phyloP scores from a whole-genome alignment of 768 basidiomycete species.

The Cyclocybe cylindracea region DNA sequence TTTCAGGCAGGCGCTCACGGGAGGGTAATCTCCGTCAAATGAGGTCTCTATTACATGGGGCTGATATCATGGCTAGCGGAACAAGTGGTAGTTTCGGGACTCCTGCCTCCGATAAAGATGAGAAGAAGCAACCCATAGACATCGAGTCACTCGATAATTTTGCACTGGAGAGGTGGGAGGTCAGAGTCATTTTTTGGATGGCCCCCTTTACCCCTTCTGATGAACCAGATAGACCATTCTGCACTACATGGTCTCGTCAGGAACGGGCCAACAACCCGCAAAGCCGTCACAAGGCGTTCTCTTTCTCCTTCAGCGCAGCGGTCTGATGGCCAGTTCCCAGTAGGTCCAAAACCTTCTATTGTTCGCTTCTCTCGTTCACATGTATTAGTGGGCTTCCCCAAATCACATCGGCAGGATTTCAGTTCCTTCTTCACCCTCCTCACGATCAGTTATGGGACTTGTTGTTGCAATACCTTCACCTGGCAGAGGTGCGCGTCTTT shows the following conservation, averaged over 20 bases:
- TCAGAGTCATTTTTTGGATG: slow-evolving; percentile 27
- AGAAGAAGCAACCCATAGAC: slow-evolving; percentile 53
- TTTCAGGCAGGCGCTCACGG: slow-evolving; percentile 82
- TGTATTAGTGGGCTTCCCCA: slow-evolving; percentile 55
- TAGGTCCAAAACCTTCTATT: slow-evolving; percentile 33
- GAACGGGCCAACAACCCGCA: slow-evolving; percentile 70
- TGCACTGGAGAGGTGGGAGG: slow-evolving; percentile 92
- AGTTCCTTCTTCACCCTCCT: slow-evolving; percentile 92
- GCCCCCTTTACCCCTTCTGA: slow-evolving; percentile 1
- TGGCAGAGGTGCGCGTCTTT: slow-evolving; percentile 66
- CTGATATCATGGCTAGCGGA: slow-evolving; percentile 46
- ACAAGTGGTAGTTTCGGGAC: slow-evolving; percentile 83
- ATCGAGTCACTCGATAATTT: slow-evolving; percentile 74
- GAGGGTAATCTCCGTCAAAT: slow-evolving; percentile 57
- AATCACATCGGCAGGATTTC: slow-evolving; percentile 95
- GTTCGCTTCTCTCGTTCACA: slow-evolving; percentile 12
- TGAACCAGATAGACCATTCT: slow-evolving; percentile 73
- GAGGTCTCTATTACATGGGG: not conserved
- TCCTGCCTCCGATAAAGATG: slow-evolving; percentile 59
- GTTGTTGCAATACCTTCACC: slow-evolving; percentile 84
- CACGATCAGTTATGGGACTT: slow-evolving; percentile 96
- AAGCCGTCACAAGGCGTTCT: slow-evolving; percentile 85
- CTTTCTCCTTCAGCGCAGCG: slow-evolving; percentile 79
- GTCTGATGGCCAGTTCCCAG: slow-evolving; percentile 79
- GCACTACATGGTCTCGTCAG: slow-evolving; percentile 97